Conservation (phyloP, 192 early-diverging fungal genomes). For the Backusella australiensis region DNA sequence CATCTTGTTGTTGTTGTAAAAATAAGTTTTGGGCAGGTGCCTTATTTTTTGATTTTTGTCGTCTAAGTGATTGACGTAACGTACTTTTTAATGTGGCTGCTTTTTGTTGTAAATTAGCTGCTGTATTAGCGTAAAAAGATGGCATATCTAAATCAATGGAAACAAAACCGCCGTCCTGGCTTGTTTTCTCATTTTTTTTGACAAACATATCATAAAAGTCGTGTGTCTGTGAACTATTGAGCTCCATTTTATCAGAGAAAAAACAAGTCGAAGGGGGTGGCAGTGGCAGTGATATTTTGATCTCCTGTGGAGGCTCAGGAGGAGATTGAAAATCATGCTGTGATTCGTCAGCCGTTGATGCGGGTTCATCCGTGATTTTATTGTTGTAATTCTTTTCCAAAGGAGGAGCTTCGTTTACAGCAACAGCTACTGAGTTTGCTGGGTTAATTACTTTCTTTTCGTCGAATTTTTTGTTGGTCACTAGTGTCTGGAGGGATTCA, state of each 20-base stretch:
- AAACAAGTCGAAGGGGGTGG: conserved; percentile 27
- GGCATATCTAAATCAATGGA: conserved; percentile 10
- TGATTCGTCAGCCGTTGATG: conserved; percentile 7
- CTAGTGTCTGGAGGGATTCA: conserved; percentile 6
- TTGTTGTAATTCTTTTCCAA: background rate
- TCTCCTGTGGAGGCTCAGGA: conserved; percentile 17
- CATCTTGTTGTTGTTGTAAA: background rate
- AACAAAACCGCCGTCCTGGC: background rate
- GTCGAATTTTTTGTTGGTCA: background rate
- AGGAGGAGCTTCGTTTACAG: background rate
- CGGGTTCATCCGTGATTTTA: conserved; percentile 8
- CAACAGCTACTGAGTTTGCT: no score
- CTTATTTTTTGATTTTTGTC: conserved; percentile 1
- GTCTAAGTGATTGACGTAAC: conserved; percentile 18
- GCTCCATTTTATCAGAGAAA: conserved; percentile 31
- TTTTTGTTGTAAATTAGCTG: conserved; percentile 16
- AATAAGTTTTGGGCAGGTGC: conserved; percentile 9
- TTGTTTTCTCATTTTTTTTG: background rate
- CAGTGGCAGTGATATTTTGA: conserved; percentile 19
- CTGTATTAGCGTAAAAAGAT: conserved; percentile 7
- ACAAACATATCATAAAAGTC: conserved; percentile 17
- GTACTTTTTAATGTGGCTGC: conserved; percentile 19
- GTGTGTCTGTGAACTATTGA: conserved; percentile 13
- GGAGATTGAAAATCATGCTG: background rate
- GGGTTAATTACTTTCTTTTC: background rate